Percentiles rank a stretch among this genome's conserved stretches.
phyloP scores from a whole-genome alignment of 1,284 basidiomycete genomes.

The Ceratobasidium papillatum region DNA sequence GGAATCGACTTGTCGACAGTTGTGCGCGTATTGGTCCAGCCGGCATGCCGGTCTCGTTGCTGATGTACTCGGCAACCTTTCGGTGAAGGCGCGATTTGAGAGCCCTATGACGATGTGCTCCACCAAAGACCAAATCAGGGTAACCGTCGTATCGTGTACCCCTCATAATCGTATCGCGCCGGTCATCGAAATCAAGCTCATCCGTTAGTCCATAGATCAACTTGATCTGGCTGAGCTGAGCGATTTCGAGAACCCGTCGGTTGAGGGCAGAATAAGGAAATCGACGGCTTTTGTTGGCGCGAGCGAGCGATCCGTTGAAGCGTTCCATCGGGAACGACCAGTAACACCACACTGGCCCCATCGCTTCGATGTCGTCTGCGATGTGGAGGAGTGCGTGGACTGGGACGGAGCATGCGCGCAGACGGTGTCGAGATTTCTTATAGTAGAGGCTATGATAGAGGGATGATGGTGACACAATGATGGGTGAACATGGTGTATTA shows the following conservation, averaged over 20 bases:
- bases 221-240: conserved; percentile 33
- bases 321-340: conserved; percentile 58
- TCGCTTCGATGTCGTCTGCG: conserved; percentile 50
- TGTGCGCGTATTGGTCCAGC: background rate
- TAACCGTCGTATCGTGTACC: background rate
- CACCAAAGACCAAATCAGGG: background rate
- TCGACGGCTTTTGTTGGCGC: conserved; percentile 33
- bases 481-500: background rate
- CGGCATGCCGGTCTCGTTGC: background rate
- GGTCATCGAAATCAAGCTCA: conserved; percentile 16
- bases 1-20: background rate
- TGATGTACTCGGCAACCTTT: background rate
- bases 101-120: background rate
- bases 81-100: background rate
- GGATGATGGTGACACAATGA: background rate
- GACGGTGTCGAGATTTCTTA: conserved; percentile 49
- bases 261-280: conserved; percentile 32
- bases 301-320: conserved; percentile 48
- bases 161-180: background rate
- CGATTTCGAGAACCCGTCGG: conserved; percentile 2
- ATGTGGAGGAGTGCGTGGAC: conserved; percentile 58
- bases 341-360: conserved; percentile 56
- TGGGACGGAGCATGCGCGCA: conserved; percentile 54
- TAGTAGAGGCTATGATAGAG: conserved; percentile 54
- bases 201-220: conserved; percentile 2